Evolutionary conservation across 2,329 filamentous ascomycete species (phyloP), one percentile per base, ranked within the genome.

Genomic region (Exserohilum rostratum): DNA sequence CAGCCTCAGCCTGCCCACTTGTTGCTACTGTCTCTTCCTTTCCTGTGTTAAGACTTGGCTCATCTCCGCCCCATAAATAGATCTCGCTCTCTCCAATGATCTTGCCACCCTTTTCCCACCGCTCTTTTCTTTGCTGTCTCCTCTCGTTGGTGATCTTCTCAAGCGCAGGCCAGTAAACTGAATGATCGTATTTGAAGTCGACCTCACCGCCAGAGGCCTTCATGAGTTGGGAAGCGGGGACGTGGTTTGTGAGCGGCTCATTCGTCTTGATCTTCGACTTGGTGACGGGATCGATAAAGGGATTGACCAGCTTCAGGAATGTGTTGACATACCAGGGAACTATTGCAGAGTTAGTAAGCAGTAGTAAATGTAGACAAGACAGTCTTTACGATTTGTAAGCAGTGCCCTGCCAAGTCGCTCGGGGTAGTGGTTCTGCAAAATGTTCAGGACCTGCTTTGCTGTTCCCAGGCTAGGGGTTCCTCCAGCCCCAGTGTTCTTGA

Each of bases 181-280:
- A 78, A 77, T 99, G 95, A 69, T 96, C 90, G 75, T 99, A 99
- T 68, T 91, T 88, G 72, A 99, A 98, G 55, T 93, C 85, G 58
- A 96, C 84, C 45, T 90, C 84, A 53, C 95, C 93, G 43, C 88
- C 87, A 67, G 90, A 87, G 53, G 87, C 82, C 67, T 87, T 88
- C 87, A 91, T 90, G 48, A 99, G 85, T 74, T 98, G 93, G 67
- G 88, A 82, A 6, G 87, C 77, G 5, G 92, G 92, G 17, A 99
- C 89, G 73, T 92, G 91, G 64, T 90, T 81, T 64, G 83, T 83
- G 80, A 96, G 87, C 71, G 96, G 90, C 75, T 96, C 92, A 80
- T 98, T 97, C 83, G 96, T 97, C 80, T 95, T 96, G 79, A 99
- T 87, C 82, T 99, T 99, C 70, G 95, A 87, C 54, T 90, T 87